These are phyloP conservation scores for Polysphondylium violaceum DNA, from an alignment of 78 protist species.

Conservation along the genomic window DNA sequence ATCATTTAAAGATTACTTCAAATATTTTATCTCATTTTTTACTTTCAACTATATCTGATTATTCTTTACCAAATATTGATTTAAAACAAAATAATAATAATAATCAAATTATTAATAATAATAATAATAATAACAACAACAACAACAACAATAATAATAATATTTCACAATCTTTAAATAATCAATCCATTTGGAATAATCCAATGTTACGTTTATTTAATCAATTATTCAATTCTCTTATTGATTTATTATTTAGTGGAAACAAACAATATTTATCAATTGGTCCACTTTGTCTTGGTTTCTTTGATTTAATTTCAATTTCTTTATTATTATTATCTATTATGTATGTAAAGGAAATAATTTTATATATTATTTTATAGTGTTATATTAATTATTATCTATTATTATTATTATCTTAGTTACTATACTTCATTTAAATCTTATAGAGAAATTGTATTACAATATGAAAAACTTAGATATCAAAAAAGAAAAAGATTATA, in stretches of 20 bases:
- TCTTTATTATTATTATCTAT: slow-evolving; percentile 11
- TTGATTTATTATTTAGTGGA: slow-evolving; percentile 38
- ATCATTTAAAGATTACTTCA: neutral
- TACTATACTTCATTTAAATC: slow-evolving; percentile 45
- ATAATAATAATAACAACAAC: neutral
- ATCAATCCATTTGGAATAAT: neutral
- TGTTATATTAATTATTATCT: no score
- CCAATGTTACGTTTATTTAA: slow-evolving; percentile 19
- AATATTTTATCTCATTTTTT: neutral
- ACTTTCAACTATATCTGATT: neutral
- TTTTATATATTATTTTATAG: no score
- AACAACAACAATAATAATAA: neutral
- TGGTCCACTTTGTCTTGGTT: slow-evolving; percentile 48
- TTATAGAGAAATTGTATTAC: slow-evolving; percentile 35
- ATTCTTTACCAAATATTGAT: no score
- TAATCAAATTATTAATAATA: no score
- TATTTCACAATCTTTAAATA: neutral
- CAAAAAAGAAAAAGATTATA: slow-evolving; percentile 30
- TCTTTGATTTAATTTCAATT: slow-evolving; percentile 44
- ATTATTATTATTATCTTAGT: neutral
- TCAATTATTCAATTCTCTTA: neutral
- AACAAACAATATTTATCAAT: slow-evolving; percentile 30
- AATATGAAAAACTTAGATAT: slow-evolving; percentile 14
- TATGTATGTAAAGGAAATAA: slow-evolving; percentile 33
- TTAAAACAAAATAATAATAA: no score